Conservation (phyloP, 495 filamentous ascomycete species). For the Podospora pseudocomata region DNA sequence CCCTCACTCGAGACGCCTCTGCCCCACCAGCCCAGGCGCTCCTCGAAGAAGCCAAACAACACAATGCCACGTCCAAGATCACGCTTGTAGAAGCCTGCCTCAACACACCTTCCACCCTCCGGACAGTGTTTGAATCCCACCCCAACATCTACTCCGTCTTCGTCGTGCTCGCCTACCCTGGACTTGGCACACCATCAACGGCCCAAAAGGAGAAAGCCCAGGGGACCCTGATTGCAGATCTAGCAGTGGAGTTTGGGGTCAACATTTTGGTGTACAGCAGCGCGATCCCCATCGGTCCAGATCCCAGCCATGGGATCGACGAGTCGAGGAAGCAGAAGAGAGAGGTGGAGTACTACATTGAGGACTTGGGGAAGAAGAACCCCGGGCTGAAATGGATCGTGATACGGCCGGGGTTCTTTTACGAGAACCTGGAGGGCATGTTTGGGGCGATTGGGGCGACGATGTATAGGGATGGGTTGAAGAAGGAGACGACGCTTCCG, state of each 20-base stretch:
- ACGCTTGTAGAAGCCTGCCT: conserved; percentile 37
- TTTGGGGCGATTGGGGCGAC: conserved; percentile 26
- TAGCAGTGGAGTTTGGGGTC: conserved; percentile 30
- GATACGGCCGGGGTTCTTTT: conserved; percentile 41
- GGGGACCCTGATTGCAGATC: conserved; percentile 31
- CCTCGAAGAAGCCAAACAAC: conserved; percentile 11
- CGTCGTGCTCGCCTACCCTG: conserved; percentile 32
- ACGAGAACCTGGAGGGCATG: conserved; percentile 38
- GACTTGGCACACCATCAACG: conserved; percentile 21
- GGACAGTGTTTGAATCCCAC: conserved; percentile 26
- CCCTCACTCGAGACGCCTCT: conserved; percentile 33
- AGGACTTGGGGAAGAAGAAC: conserved; percentile 19
- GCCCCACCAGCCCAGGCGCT: conserved; percentile 24
- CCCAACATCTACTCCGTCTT: conserved; percentile 37
- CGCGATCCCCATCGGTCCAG: conserved; percentile 21
- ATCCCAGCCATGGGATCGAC: conserved; percentile 19
- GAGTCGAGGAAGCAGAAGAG: conserved; percentile 23
- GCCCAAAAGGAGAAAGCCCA: conserved; percentile 27
- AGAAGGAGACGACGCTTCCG: conserved; percentile 28
- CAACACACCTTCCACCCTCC: conserved; percentile 24
- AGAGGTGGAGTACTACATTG: conserved; percentile 28
- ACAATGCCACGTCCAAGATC: conserved; percentile 16
- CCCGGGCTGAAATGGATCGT: conserved; percentile 24
- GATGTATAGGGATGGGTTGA: conserved; percentile 28
- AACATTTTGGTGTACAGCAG: conserved; percentile 32